A percentile compares a stretch with the other conserved stretches of the same genome.
Evolutionary conservation across 306 rosid species (phyloP).

Genomic region (Pyrus bretschneideri): DNA sequence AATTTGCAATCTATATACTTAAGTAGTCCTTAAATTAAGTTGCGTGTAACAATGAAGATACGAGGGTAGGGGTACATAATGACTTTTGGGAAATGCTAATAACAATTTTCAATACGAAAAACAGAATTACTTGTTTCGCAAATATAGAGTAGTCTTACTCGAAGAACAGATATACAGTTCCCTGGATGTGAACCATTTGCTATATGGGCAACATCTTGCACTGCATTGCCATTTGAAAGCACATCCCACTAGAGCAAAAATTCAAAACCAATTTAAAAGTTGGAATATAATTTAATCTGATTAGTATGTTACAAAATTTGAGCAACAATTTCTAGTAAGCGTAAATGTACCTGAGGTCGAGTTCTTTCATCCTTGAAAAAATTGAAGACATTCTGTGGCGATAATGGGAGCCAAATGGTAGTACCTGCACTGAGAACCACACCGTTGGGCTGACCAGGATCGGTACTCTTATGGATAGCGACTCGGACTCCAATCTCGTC

Average conservation of each 20-base stretch:
- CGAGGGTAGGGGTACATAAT: too few relatives aligned
- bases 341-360: constrained; percentile 61
- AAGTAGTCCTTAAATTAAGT: not conserved
- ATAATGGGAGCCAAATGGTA: constrained; percentile 81
- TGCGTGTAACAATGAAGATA: not conserved
- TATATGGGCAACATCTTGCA: constrained; percentile 91
- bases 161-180: constrained; percentile 80
- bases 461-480: constrained; percentile 66
- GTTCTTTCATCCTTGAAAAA: constrained; percentile 91
- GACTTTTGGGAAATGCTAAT: too few relatives aligned
- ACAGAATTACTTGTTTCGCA: not conserved
- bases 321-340: not conserved
- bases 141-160: constrained; percentile 34
- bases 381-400: constrained; percentile 77
- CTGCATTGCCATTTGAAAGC: constrained; percentile 74
- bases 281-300: not conserved
- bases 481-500: constrained; percentile 78
- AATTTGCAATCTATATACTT: not conserved
- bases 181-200: constrained; percentile 92
- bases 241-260: constrained; percentile 77
- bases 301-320: not conserved
- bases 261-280: not conserved
- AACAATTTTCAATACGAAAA: not conserved
- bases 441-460: constrained; percentile 84
- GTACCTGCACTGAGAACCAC: constrained; percentile 89